Percentiles rank a stretch among this genome's conserved stretches.
Evolutionary conservation across 768 basidiomycete genomes (phyloP).

Genomic region (Lentinula guzmanii): DNA sequence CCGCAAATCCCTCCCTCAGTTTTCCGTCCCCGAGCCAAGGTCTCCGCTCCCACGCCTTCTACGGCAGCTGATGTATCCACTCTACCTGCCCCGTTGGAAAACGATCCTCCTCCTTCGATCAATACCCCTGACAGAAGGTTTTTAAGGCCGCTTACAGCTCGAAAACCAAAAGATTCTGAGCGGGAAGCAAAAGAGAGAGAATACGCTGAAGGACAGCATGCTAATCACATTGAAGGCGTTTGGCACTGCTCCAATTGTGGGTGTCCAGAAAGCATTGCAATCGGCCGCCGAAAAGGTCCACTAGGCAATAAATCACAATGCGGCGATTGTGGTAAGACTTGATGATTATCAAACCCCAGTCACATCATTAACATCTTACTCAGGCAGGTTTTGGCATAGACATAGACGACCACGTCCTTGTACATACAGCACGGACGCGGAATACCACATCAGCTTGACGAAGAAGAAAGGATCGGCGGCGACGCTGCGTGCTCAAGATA

Average conservation of each 20-base stretch:
- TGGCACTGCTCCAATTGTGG: slow-evolving; percentile 98
- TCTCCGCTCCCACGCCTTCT: slow-evolving; percentile 54
- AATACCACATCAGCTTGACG: slow-evolving; percentile 56
- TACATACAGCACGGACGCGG: slow-evolving; percentile 71
- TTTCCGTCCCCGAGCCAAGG: slow-evolving; percentile 54
- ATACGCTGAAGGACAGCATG: slow-evolving; percentile 77
- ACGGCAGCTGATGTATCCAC: slow-evolving; percentile 62
- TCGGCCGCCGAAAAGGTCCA: slow-evolving; percentile 85
- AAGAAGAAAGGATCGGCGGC: slow-evolving; percentile 56
- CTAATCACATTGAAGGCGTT: slow-evolving; percentile 74
- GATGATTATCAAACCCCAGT: background rate
- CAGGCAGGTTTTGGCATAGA: slow-evolving; percentile 89
- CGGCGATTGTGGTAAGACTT: slow-evolving; percentile 77
- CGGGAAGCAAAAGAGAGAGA: slow-evolving; percentile 80
- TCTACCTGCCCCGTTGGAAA: slow-evolving; percentile 55
- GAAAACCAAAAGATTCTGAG: slow-evolving; percentile 68
- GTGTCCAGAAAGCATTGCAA: slow-evolving; percentile 79
- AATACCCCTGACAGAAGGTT: slow-evolving; percentile 33
- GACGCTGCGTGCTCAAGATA: slow-evolving; percentile 39
- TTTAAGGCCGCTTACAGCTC: slow-evolving; percentile 45
- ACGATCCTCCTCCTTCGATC: slow-evolving; percentile 46
- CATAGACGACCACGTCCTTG: slow-evolving; percentile 78
- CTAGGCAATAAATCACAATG: slow-evolving; percentile 88
- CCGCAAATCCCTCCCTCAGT: slow-evolving; percentile 52
- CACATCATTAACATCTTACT: slow-evolving; percentile 7